A percentile compares a stretch with the other conserved stretches of the same genome.
Evolutionary conservation across 2,329 filamentous ascomycete genomes (phyloP).

Genomic region (Drechmeria coniospora): DNA sequence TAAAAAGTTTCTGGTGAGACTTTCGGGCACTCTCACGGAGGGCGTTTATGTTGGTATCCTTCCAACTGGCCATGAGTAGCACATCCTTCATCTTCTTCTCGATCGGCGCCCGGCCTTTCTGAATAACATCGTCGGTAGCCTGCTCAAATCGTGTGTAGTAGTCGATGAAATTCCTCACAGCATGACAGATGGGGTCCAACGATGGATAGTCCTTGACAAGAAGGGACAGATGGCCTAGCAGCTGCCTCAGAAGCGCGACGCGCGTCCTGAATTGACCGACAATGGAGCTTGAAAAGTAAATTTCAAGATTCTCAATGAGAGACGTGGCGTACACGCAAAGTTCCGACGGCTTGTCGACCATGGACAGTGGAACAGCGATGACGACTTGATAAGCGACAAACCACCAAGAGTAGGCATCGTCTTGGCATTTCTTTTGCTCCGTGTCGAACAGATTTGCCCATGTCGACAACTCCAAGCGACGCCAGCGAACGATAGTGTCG

Average conservation of each 20-base stretch:
- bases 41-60: conserved; percentile 87
- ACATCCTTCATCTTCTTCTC: conserved; percentile 90
- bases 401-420: conserved; percentile 84
- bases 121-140: conserved; percentile 47
- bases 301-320: conserved; percentile 60
- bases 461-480: conserved; percentile 77
- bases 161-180: conserved; percentile 60
- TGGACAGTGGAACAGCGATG: conserved; percentile 56
- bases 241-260: conserved; percentile 51
- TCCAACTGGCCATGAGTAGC: conserved; percentile 91
- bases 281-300: conserved; percentile 65
- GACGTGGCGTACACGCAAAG: conserved; percentile 49
- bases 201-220: conserved; percentile 42
- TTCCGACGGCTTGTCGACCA: conserved; percentile 42
- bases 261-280: conserved; percentile 68
- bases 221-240: conserved; percentile 49
- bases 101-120: conserved; percentile 53
- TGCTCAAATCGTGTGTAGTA: conserved; percentile 61
- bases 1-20: conserved; percentile 86
- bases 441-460: conserved; percentile 83
- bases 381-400: conserved; percentile 89
- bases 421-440: conserved; percentile 59
- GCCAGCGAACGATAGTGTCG: conserved; percentile 71
- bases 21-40: conserved; percentile 77
- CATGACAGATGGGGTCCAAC: conserved; percentile 43